Evolutionary conservation across 1,139 yeast species (phyloP).

Genomic region (Suzukiozyma palmioleophila): DNA sequence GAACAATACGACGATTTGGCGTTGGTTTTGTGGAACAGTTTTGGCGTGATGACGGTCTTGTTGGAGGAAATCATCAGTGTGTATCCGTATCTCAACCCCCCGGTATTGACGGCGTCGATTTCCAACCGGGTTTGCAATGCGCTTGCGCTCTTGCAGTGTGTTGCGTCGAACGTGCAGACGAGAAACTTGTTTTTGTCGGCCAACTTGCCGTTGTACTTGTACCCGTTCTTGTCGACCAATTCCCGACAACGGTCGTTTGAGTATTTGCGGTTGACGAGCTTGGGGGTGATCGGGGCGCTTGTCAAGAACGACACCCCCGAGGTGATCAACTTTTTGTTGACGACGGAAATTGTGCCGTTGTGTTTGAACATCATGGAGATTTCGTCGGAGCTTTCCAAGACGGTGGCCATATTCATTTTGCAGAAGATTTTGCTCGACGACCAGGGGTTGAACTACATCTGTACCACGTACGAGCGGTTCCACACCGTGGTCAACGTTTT

Average conservation of each 20-base stretch:
- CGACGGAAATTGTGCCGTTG: slow-evolving; percentile 93
- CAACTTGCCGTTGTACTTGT: slow-evolving; percentile 84
- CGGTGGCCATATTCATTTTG: slow-evolving; percentile 92
- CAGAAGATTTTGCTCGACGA: slow-evolving; percentile 92
- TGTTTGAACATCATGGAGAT: slow-evolving; percentile 95
- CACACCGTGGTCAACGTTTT: slow-evolving; percentile 90
- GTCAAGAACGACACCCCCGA: slow-evolving; percentile 96
- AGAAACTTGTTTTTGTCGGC: slow-evolving; percentile 81
- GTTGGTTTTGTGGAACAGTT: slow-evolving; percentile 88
- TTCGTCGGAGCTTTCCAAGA: slow-evolving; percentile 88
- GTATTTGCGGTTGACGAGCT: slow-evolving; percentile 82
- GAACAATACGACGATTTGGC: slow-evolving; percentile 95
- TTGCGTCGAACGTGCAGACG: slow-evolving; percentile 91
- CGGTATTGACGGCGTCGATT: slow-evolving; percentile 78
- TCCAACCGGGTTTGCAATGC: slow-evolving; percentile 96
- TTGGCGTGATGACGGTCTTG: slow-evolving; percentile 91
- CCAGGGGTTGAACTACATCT: slow-evolving; percentile 83
- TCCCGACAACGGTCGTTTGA: slow-evolving; percentile 92
- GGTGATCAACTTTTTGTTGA: slow-evolving; percentile 81
- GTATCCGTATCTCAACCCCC: slow-evolving; percentile 86
- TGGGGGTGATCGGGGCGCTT: slow-evolving; percentile 95
- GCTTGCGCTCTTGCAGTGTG: slow-evolving; percentile 88
- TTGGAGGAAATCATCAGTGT: slow-evolving; percentile 87
- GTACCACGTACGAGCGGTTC: slow-evolving; percentile 93
- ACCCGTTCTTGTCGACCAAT: slow-evolving; percentile 89